Evolutionary conservation across 2,329 filamentous ascomycete species (phyloP).

Genomic region (Periconia sp.): DNA sequence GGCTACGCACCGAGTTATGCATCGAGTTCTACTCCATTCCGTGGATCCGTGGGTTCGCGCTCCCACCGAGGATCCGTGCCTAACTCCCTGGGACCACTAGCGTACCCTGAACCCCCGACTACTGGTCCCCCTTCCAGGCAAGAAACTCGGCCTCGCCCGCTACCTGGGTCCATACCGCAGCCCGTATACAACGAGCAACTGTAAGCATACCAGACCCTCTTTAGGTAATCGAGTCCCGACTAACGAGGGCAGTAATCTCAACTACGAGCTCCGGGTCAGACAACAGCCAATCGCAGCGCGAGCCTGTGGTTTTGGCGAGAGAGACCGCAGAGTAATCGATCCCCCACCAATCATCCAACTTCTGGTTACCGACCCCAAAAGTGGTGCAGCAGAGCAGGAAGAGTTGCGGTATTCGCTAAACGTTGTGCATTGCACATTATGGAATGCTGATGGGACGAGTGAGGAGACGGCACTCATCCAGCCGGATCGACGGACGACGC

Average conservation of each 20-base stretch:
- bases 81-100: slow-evolving; percentile 37
- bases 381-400: slow-evolving; percentile 55
- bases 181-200: slow-evolving; percentile 47
- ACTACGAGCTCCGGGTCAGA: slow-evolving; percentile 65
- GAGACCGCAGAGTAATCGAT: slow-evolving; percentile 81
- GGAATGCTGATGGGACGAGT: slow-evolving; percentile 69
- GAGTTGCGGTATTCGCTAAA: slow-evolving; percentile 70
- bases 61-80: slow-evolving; percentile 43
- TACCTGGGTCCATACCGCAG: slow-evolving; percentile 46
- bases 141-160: slow-evolving; percentile 34
- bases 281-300: slow-evolving; percentile 80
- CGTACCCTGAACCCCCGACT: slow-evolving; percentile 39
- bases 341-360: slow-evolving; percentile 84
- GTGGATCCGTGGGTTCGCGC: slow-evolving; percentile 45
- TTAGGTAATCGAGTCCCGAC: slow-evolving; percentile 22
- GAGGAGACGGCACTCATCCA: slow-evolving; percentile 74
- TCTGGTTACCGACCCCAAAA: slow-evolving; percentile 64
- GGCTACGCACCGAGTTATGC: slow-evolving; percentile 48
- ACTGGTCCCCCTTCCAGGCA: slow-evolving; percentile 38
- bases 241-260: slow-evolving; percentile 40
- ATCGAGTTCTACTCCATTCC: slow-evolving; percentile 45
- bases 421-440: slow-evolving; percentile 78
- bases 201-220: slow-evolving; percentile 37
- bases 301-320: slow-evolving; percentile 82
- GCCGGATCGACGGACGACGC: slow-evolving; percentile 73